Base-by-base conservation (phyloP, 2,329 filamentous ascomycete genomes). In the Whalleya microplaca region DNA sequence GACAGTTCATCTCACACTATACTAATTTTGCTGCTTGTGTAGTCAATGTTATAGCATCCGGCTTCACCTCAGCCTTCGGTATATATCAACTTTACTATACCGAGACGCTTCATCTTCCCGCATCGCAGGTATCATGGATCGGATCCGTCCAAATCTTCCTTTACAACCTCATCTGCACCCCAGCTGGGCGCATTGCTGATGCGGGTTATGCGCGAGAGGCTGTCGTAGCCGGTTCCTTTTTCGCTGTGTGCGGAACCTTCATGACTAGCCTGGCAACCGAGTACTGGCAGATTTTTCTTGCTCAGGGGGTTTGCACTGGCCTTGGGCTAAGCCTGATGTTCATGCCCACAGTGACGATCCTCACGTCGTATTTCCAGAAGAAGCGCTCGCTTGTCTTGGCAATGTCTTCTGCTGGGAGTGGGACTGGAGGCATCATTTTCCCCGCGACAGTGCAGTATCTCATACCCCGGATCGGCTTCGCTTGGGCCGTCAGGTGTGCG, bases 351-450 rank as follows among this genome's bases (percentile, higher is more conserved):
- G 61, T 82, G 50, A 75, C 80, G 3, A 69, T 86, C 18, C 76
- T 85, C 44, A 78, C 78, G 32, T 84, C 81, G 5, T 87, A 87
- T 60, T 90, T 89, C 67, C 73, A 75, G 48, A 78, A 74, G 55
- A 81, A 80, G 45, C 77, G 84, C 10, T 78, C 81, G 0, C 73
- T 87, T 3, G 87, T 86, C 0, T 74, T 90, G 43, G 81, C 84
- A 0, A 74, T 88, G 3, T 78, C 81, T 32, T 82, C 85, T 0
- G 81, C 80, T 0, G 88, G 88, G 1, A 84, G 84, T 12, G 81
- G 83, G 1, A 79, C 81, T 0, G 87, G 87, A 1, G 85, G 86
- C 2, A 73, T 89, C 2, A 75, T 90, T 6, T 89, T 87, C 65
- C 86, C 87, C 0, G 78, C 82, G 1, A 76, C 82, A 2, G 75